Evolutionary conservation across 345 rosid genomes (phyloP), one percentile per base, ranked within the genome.

Genomic region (Salix dunnii): DNA sequence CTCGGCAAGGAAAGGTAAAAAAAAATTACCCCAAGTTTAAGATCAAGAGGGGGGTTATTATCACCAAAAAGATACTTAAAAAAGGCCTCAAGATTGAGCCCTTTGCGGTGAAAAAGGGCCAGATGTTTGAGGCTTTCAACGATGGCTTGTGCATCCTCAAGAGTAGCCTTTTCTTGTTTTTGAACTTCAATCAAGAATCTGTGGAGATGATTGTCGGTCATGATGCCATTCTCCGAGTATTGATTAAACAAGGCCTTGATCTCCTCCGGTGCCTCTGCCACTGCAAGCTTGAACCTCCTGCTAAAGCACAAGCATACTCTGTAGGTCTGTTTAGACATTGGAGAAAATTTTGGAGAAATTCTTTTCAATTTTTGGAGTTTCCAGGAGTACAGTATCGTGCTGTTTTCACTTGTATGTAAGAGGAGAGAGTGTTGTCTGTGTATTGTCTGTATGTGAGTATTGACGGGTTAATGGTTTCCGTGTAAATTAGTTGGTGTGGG

Each of bases 281-380:
- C 94, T 23, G 85, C 87, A 86, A 89, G 84, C 79, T 83, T 90
- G 92, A 92, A 91, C 83, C 90, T 89, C 64, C 99, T 82, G 77
- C 86, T 87, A 85, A 91, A 96, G 82, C 88, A 86, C 79, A 85
- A 87, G 88, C 91, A 92, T 82, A 96, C 88, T 23, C 79, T 87
- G 92, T 90, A 92, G 12, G 91, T 87, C 81, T 92, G 94, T 10
- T 90, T 88, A 46, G 91, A 87, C 97, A 92, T 91, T 71, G 77
- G 72, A 2, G 21, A 36, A 4, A 23, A 16, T 25, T 62, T 12
- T 17, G 38, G 61, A 55, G 38, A 67, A 17, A 11, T 8, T 9
- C 1, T 10, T n/a, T n/a, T 55, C 23, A 4, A n/a, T 28, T 7
- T 18, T 20, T 6, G n/a, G 36, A 28, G 12, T 35, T 17, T 61